Evolutionary conservation across 768 basidiomycete genomes (phyloP), one percentile per base, ranked within the genome.

Genomic region (Xanthoconium stramineum): DNA sequence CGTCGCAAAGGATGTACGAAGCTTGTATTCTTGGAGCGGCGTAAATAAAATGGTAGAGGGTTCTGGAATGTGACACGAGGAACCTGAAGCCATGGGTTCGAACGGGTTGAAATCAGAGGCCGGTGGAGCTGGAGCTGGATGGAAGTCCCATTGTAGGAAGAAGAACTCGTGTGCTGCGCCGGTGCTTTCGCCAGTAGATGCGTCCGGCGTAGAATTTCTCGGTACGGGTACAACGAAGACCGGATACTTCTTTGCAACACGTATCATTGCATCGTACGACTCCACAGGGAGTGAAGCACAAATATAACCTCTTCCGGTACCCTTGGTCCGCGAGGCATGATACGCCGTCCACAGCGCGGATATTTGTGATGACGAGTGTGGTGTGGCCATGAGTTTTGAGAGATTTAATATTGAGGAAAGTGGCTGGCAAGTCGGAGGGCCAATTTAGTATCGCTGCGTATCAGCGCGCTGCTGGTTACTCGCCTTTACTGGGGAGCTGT

Each of bases 21-120:
- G 73, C 71, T 97, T 96, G 81, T 92, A 99, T 74, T 98, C 96
- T 61, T 89, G 87, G 42, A 98, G 78, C 3, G 95, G 91, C 0
- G 97, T 94, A 76, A 96, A 96, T 36, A 98, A 78, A 50, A 96
- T 79, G 0, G 94, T 94, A 7, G 94, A 83, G 3, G 74, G 75
- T 50, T 75, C 77, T 15, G 83, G 81, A 61, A 83, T 83, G 14
- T 67, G 64, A 6, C 64, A 15, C 7, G 60, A 29, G 63, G 55
- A 14, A 58, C 57, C 33, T 57, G 65, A 19, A 63, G 53, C 33
- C 62, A 56, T 68, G 56, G 74, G 69, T 44, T 74, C 60, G 68
- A 84, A 83, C 6, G 75, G 74, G 63, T 85, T 76, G 32, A 63
- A 54, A 39, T 76, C 72, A 15, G 62, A 66, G n/a, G 75, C 66